These are phyloP conservation scores for Lolium multiflorum DNA, from an alignment of 176 grass and related monocot species.

Conservation along the genomic window DNA sequence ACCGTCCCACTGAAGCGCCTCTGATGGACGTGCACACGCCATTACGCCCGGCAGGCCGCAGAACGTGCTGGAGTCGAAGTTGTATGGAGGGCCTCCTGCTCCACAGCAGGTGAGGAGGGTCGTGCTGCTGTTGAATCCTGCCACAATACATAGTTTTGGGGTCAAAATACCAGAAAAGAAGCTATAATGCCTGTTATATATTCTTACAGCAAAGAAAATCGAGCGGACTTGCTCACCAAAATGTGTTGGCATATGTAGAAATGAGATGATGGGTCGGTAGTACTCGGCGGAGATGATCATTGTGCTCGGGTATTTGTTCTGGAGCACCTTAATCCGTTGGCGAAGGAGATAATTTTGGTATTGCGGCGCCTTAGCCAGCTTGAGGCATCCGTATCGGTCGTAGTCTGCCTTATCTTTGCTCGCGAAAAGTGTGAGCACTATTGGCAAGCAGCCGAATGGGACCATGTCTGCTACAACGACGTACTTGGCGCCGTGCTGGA, in stretches of 20 bases:
- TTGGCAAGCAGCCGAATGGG: conserved; percentile 41
- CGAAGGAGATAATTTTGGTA: conserved; percentile 45
- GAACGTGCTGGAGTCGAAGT: neutral
- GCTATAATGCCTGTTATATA: neutral
- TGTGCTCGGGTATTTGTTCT: conserved; percentile 2
- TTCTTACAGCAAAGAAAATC: neutral
- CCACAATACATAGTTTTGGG: neutral
- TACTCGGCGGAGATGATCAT: conserved; percentile 30
- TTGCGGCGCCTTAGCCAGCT: neutral
- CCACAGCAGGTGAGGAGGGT: neutral
- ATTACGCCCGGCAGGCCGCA: neutral
- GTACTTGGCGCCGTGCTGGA: conserved; percentile 41
- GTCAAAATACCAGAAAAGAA: neutral
- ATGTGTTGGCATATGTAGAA: conserved; percentile 20
- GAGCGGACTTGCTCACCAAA: conserved; percentile 33
- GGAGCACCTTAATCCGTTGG: neutral
- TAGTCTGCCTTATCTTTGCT: conserved; percentile 34
- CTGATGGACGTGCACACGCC: neutral
- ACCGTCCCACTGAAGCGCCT: conserved; percentile 5
- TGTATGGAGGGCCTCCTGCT: conserved; percentile 14
- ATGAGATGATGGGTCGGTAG: conserved; percentile 29
- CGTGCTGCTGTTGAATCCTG: conserved; percentile 8
- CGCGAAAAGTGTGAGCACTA: neutral
- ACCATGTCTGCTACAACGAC: conserved; percentile 43
- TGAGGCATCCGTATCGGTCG: conserved; percentile 49